Evolutionary conservation across 2,329 filamentous ascomycete genomes (phyloP), one percentile per base, ranked within the genome.

Genomic region (Aspergillus quadricinctus): DNA sequence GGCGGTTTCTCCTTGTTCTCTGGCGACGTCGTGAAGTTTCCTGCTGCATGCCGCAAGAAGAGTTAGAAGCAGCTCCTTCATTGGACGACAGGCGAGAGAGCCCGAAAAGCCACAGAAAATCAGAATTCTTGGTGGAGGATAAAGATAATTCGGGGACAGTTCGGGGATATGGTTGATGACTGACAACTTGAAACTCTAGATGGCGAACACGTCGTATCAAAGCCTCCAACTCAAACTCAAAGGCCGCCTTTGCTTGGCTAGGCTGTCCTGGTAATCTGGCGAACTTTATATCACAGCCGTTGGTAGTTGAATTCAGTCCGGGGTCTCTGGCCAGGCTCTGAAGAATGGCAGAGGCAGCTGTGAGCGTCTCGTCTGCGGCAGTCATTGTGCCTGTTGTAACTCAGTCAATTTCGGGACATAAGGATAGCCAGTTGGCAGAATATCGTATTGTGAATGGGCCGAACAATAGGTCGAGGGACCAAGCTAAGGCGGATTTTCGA

Each of bases 151-250:
- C 90, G 72, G 88, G 92, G 49, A 92, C 90, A 9, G 90, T 94
- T 69, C 92, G 88, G 65, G 91, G 91, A 66, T 92, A 83, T 54
- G 60, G 61, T 60, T 70, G 67, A 65, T 67, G 65, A 67, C 69
- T 72, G 68, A 83, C 84, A 62, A 89, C 88, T 76, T 88, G 88
- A 65, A 85, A 85, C 79, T 97, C 92, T 65, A 97, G 84, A 62
- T 87, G 85, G 62, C 92, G 88, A 64, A 97, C 85, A 64, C 94
- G 83, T 59, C 86, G 78, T 57, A 88, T 84, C 61, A 97, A 83
- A 55, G 89, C 88, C 51, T 88, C 84, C 56, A 99, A 83, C 77
- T 97, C 93, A 58, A 82, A 81, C 77, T 97, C 92, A 59, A 97
- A 84, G 31, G 82, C 82, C 63, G 83, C 81, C 77, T 97, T 97